Percentiles rank a stretch among this genome's conserved stretches.
These are phyloP conservation scores for Fusarium sp. DNA, from an alignment of 2,329 filamentous ascomycete genomes.

Conservation along the genomic window DNA sequence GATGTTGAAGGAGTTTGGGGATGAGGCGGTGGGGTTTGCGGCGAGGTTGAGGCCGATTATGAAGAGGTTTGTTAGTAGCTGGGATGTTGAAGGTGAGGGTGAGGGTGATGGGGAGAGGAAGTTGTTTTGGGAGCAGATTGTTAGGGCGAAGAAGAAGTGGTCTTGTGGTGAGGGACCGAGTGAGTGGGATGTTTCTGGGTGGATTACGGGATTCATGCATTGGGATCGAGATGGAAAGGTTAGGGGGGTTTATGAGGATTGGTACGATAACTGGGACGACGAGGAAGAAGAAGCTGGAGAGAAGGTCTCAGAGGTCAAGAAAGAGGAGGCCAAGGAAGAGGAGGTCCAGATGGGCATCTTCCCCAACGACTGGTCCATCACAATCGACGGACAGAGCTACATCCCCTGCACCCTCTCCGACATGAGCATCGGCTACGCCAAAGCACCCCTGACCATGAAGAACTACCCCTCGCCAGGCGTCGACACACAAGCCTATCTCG, in stretches of 20 bases:
- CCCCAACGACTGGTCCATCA: conserved; percentile 15
- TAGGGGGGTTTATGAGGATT: not conserved
- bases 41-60: conserved; percentile 56
- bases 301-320: not conserved
- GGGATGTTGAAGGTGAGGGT: conserved; percentile 46
- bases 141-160: conserved; percentile 46
- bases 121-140: conserved; percentile 57
- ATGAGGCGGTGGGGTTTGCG: conserved; percentile 52
- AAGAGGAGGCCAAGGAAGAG: not conserved
- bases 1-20: conserved; percentile 54
- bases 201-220: conserved; percentile 59
- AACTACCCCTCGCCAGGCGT: conserved; percentile 41
- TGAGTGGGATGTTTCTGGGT: conserved; percentile 55
- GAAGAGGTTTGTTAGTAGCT: conserved; percentile 54
- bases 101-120: conserved; percentile 34
- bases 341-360: not conserved
- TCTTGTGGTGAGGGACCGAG: conserved; percentile 43
- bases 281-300: not conserved
- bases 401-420: conserved; percentile 24
- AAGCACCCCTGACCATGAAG: conserved; percentile 51
- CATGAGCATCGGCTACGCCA: conserved; percentile 52
- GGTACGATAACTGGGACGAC: not conserved
- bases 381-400: conserved; percentile 46
- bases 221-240: conserved; percentile 51
- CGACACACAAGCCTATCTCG: conserved; percentile 47